These are phyloP conservation scores for Neonectria sp. DNA, from an alignment of 2,329 filamentous ascomycete species.

Conservation along the genomic window DNA sequence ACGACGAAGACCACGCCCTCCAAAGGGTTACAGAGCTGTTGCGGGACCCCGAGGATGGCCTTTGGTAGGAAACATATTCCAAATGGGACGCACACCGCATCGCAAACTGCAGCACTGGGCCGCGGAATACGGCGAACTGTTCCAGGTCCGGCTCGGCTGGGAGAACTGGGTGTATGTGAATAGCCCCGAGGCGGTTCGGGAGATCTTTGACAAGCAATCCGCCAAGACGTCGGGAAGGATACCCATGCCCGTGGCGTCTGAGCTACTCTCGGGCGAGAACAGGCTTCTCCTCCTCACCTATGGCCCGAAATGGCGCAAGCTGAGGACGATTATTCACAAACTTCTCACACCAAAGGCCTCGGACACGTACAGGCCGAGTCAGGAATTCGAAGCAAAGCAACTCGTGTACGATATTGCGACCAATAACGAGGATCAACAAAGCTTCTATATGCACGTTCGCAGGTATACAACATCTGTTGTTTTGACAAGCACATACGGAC, in stretches of 20 bases:
- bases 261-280: conserved; percentile 25
- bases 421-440: conserved; percentile 16
- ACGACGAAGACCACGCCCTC: not conserved
- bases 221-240: conserved; percentile 27
- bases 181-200: conserved; percentile 22
- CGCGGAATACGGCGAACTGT: conserved; percentile 26
- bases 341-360: conserved; percentile 23
- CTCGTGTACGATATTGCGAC: conserved; percentile 25
- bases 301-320: conserved; percentile 29
- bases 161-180: conserved; percentile 34
- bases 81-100: conserved; percentile 25
- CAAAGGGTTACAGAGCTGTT: not conserved
- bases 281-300: conserved; percentile 24
- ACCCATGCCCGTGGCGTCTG: conserved; percentile 26
- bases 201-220: conserved; percentile 35
- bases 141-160: conserved; percentile 25
- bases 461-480: conserved; percentile 29
- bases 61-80: conserved; percentile 18
- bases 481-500: conserved; percentile 24
- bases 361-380: conserved; percentile 19
- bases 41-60: conserved; percentile 16
- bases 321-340: conserved; percentile 23
- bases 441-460: conserved; percentile 29
- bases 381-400: conserved; percentile 32
- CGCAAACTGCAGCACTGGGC: conserved; percentile 27